Percentiles rank a stretch among this genome's conserved stretches.
phyloP scores from a whole-genome alignment of 2,329 filamentous ascomycete species.

The Aciculosporium take region DNA sequence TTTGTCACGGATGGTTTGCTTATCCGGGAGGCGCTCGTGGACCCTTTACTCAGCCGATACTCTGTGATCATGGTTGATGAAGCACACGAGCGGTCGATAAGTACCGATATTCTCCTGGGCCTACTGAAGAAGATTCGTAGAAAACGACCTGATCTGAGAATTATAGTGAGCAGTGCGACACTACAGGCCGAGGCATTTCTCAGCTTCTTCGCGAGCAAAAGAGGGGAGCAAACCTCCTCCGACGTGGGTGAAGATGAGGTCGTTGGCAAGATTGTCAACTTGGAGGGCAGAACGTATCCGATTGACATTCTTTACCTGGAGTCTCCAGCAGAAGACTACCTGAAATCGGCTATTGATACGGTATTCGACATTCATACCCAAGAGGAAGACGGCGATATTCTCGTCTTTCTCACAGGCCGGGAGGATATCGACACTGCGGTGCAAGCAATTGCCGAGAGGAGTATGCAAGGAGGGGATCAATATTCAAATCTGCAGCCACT shows the following conservation, averaged over 20 bases:
- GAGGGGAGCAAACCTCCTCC: conserved; percentile 20
- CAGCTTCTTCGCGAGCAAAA: conserved; percentile 50
- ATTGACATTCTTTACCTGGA: conserved; percentile 77
- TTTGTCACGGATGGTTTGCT: conserved; percentile 90
- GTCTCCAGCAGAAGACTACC: conserved; percentile 67
- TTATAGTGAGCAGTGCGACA: conserved; percentile 88
- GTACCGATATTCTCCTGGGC: conserved; percentile 80
- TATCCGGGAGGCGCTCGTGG: conserved; percentile 80
- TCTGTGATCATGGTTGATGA: conserved; percentile 97
- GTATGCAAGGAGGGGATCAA: conserved; percentile 37
- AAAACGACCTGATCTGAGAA: conserved; percentile 64
- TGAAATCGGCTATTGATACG: conserved; percentile 68
- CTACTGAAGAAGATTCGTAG: conserved; percentile 81
- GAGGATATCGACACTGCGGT: conserved; percentile 81
- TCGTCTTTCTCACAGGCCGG: conserved; percentile 82
- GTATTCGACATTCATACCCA: conserved; percentile 77
- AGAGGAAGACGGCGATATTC: conserved; percentile 71
- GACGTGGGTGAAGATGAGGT: conserved; percentile 12
- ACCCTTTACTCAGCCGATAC: conserved; percentile 80
- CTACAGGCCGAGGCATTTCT: conserved; percentile 79
- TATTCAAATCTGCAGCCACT: conserved; percentile 28
- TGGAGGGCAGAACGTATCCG: conserved; percentile 78
- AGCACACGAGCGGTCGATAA: conserved; percentile 85
- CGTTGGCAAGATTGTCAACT: conserved; percentile 49
- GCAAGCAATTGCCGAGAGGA: conserved; percentile 63